Evolutionary conservation across 1,139 yeast genomes (phyloP).

Genomic region (Candida tunisiensis): DNA sequence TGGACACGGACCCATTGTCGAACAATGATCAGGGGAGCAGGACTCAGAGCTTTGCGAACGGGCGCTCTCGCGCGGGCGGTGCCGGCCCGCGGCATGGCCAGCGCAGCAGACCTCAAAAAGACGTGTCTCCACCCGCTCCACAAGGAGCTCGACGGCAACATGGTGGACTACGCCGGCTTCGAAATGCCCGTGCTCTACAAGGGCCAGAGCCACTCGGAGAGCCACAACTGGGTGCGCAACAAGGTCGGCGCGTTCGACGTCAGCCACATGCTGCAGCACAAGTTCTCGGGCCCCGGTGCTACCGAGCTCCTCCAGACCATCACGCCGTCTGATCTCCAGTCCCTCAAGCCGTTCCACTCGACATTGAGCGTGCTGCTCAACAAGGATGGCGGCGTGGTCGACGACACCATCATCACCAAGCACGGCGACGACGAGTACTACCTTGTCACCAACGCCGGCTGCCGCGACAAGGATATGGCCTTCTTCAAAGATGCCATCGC

Average conservation of each 20-base stretch:
- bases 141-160: slow-evolving; percentile 61
- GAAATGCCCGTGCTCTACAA: slow-evolving; percentile 86
- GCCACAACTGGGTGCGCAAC: slow-evolving; percentile 85
- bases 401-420: slow-evolving; percentile 83
- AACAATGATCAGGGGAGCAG: no score
- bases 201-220: slow-evolving; percentile 72
- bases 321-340: slow-evolving; percentile 68
- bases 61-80: no score
- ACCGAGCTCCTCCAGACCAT: slow-evolving; percentile 55
- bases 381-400: slow-evolving; percentile 58
- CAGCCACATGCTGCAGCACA: slow-evolving; percentile 93
- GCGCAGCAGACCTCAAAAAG: slow-evolving; percentile 15
- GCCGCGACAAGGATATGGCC: slow-evolving; percentile 61
- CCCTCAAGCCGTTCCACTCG: slow-evolving; percentile 39
- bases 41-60: no score
- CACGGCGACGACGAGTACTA: slow-evolving; percentile 64
- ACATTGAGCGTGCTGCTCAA: slow-evolving; percentile 70
- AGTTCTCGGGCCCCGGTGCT: slow-evolving; percentile 50
- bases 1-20: no score
- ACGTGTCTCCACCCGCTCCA: slow-evolving; percentile 82
- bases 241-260: slow-evolving; percentile 90
- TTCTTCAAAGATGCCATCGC: slow-evolving; percentile 40
- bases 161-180: slow-evolving; percentile 93
- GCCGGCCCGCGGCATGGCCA: no score
- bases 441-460: slow-evolving; percentile 95